These are phyloP conservation scores for Alternaria arborescens DNA, from an alignment of 2,329 filamentous ascomycete genomes.

Conservation along the genomic window DNA sequence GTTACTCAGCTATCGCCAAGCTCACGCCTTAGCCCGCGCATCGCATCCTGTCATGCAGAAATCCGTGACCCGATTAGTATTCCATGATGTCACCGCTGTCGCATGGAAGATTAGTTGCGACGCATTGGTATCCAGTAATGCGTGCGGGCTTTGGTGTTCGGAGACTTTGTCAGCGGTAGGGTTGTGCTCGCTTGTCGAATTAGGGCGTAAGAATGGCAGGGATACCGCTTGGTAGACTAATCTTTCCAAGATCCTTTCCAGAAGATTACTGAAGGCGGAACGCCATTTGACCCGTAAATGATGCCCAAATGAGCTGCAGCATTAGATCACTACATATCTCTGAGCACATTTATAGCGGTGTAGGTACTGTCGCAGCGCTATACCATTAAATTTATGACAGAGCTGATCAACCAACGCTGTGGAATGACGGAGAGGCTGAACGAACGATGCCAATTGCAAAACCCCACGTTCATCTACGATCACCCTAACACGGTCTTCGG, in stretches of 20 bases:
- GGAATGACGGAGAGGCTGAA: not conserved
- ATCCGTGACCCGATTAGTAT: slow-evolving; percentile 21
- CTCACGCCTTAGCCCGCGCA: slow-evolving; percentile 25
- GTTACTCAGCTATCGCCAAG: slow-evolving; percentile 46
- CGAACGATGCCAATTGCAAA: not conserved
- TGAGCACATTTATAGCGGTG: slow-evolving; percentile 1
- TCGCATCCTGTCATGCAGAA: slow-evolving; percentile 17
- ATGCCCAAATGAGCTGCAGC: not conserved
- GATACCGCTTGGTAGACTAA: slow-evolving; percentile 11
- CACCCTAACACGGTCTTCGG: slow-evolving; percentile 11
- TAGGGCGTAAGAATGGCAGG: slow-evolving; percentile 27
- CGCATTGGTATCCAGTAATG: slow-evolving; percentile 32
- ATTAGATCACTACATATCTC: not conserved
- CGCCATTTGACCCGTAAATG: slow-evolving; percentile 6
- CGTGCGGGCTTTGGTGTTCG: slow-evolving; percentile 18
- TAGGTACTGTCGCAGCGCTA: not conserved
- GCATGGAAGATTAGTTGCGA: slow-evolving; percentile 9
- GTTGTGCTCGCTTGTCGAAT: slow-evolving; percentile 32
- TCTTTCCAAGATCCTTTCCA: slow-evolving; percentile 21
- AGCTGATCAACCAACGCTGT: not conserved
- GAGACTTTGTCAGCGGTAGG: slow-evolving; percentile 43
- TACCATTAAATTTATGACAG: not conserved
- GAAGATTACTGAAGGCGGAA: slow-evolving; percentile 35
- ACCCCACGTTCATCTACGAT: not conserved
- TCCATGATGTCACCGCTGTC: slow-evolving; percentile 37